These are phyloP conservation scores for Phytopythium montanum DNA, from an alignment of 352 stramenopile species.

Conservation along the genomic window DNA sequence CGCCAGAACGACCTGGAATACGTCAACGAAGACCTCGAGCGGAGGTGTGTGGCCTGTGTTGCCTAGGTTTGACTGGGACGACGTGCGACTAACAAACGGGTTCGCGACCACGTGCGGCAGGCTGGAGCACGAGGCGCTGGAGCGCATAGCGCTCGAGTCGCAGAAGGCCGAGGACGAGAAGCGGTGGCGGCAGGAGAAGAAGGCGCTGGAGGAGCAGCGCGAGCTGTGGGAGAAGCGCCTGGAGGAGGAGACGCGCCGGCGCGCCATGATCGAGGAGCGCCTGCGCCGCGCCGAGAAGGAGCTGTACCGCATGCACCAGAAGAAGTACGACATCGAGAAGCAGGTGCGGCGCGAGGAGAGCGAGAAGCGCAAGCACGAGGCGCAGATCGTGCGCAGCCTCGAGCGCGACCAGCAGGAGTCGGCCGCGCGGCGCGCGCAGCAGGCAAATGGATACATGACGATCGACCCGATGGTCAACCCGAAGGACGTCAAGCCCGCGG, in stretches of 20 bases:
- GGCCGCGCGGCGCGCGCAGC: slow-evolving; percentile 25
- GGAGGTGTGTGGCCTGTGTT: slow-evolving; percentile 25
- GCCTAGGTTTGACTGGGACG: too few species aligned
- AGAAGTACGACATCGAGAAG: slow-evolving; percentile 89
- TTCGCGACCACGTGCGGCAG: slow-evolving; percentile 8
- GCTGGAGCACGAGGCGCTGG: slow-evolving; percentile 77
- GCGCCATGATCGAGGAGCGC: slow-evolving; percentile 71
- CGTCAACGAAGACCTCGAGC: slow-evolving; percentile 85
- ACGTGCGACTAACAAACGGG: background rate
- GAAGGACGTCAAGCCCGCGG: slow-evolving; percentile 71
- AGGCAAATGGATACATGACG: slow-evolving; percentile 34
- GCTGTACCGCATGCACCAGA: slow-evolving; percentile 88
- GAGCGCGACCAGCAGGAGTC: slow-evolving; percentile 62
- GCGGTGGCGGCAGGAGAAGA: slow-evolving; percentile 69
- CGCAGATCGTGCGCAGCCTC: slow-evolving; percentile 75
- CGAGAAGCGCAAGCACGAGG: slow-evolving; percentile 85
- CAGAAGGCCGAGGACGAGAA: slow-evolving; percentile 82
- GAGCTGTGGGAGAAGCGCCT: slow-evolving; percentile 68
- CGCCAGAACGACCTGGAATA: slow-evolving; percentile 86
- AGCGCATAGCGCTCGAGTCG: slow-evolving; percentile 79
- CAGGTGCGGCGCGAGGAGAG: slow-evolving; percentile 76
- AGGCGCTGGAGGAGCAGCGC: slow-evolving; percentile 53
- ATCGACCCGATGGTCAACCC: slow-evolving; percentile 77
- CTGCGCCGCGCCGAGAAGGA: slow-evolving; percentile 82
- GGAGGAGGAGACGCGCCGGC: slow-evolving; percentile 70